Evolutionary conservation across 2,329 filamentous ascomycete genomes (phyloP).

Genomic region (Eurotiales sp.): DNA sequence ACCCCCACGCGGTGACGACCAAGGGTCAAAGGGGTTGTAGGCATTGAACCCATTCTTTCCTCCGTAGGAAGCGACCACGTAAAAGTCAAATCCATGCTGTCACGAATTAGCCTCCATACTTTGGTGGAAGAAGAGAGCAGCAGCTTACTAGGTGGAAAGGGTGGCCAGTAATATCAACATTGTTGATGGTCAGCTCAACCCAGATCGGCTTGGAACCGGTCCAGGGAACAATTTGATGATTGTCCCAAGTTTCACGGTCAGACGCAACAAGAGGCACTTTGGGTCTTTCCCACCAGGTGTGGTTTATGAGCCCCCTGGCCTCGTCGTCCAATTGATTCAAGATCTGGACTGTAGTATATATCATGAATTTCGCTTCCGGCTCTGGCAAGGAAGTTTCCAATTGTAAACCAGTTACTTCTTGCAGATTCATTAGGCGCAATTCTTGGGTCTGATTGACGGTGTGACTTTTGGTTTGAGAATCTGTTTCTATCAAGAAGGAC

Average conservation of each 20-base stretch:
- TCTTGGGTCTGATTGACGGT: no score
- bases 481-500: no score
- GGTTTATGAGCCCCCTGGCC: conserved; percentile 27
- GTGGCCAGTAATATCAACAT: conserved; percentile 48
- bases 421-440: no score
- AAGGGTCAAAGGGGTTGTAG: conserved; percentile 21
- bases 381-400: no score
- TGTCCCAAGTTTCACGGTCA: conserved; percentile 39
- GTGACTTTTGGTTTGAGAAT: no score
- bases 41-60: conserved; percentile 20
- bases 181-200: conserved; percentile 50
- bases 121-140: conserved; percentile 1
- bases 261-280: conserved; percentile 31
- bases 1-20: conserved; percentile 19
- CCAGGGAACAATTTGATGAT: conserved; percentile 37
- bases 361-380: no score
- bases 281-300: conserved; percentile 44
- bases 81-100: conserved; percentile 72
- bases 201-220: conserved; percentile 26
- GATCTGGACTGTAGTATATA: no score
- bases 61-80: conserved; percentile 42
- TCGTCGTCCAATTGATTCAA: no score
- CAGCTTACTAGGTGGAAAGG: conserved; percentile 51
- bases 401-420: no score
- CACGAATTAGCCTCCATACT: conserved; percentile 32